Evolutionary conservation across 1,284 basidiomycete species (phyloP).

Genomic region (Sanghuangporus baumii): DNA sequence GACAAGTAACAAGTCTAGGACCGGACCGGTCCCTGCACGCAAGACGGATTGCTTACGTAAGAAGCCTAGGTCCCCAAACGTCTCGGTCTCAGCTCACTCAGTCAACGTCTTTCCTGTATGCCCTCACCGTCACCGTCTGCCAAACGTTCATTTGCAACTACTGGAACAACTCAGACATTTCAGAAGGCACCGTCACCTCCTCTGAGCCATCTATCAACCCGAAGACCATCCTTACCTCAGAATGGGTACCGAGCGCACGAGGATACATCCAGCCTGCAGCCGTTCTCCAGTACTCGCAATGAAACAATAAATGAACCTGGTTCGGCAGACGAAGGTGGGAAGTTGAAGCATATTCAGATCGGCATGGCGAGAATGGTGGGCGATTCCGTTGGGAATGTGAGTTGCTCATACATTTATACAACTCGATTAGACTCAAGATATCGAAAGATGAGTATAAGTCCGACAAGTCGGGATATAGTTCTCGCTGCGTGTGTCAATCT

Average conservation of each 20-base stretch:
- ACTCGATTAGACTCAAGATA: background rate
- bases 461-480: conserved; percentile 72
- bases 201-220: conserved; percentile 13
- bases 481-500: conserved; percentile 60
- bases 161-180: background rate
- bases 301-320: conserved; percentile 1
- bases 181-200: conserved; percentile 1
- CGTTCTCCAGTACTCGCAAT: conserved; percentile 1
- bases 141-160: background rate
- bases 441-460: conserved; percentile 74
- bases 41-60: too few relatives aligned
- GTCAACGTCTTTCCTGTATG: too few relatives aligned
- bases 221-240: conserved; percentile 11
- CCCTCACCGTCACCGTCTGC: background rate
- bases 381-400: conserved; percentile 76
- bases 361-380: conserved; percentile 74
- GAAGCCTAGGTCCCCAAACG: too few relatives aligned
- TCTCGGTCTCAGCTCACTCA: too few relatives aligned
- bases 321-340: conserved; percentile 44
- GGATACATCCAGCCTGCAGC: background rate
- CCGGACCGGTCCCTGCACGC: too few relatives aligned
- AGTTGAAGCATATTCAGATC: conserved; percentile 54
- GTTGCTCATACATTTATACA: conserved; percentile 27
- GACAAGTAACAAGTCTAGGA: too few relatives aligned
- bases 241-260: background rate